A percentile compares a stretch with the other conserved stretches of the same genome.
phyloP scores from a whole-genome alignment of 441 rosid species.

The Raphanus hybrid region DNA sequence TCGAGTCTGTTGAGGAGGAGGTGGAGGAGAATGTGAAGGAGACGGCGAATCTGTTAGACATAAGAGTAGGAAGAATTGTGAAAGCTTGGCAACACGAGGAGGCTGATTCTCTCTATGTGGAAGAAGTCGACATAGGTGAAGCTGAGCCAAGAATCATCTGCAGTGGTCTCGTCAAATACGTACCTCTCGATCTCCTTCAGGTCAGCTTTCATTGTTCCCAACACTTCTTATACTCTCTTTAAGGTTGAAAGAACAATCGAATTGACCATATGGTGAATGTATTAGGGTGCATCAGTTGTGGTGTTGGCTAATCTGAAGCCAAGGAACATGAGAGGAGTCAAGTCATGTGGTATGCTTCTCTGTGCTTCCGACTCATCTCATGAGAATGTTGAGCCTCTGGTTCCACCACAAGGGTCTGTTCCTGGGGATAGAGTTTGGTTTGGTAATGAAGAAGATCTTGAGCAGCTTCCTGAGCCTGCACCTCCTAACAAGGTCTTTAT shows the following conservation, averaged over 20 bases:
- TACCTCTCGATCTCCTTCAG: conserved; percentile 69
- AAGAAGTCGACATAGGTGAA: conserved; percentile 88
- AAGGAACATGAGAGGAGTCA: conserved; percentile 92
- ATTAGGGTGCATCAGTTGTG: conserved; percentile 65
- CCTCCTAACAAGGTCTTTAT: conserved; percentile 70
- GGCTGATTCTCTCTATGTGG: conserved; percentile 88
- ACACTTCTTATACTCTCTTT: too few relatives aligned
- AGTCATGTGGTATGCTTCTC: conserved; percentile 87
- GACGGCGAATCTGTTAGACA: conserved; percentile 71
- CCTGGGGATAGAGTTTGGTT: conserved; percentile 93
- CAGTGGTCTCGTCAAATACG: conserved; percentile 86
- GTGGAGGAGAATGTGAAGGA: conserved; percentile 47
- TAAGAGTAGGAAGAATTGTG: conserved; percentile 75
- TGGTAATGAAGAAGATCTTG: conserved; percentile 59
- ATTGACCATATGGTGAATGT: not conserved
- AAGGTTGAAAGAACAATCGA: not conserved
- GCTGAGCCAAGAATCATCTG: conserved; percentile 78
- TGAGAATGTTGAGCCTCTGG: conserved; percentile 78
- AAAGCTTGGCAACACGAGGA: conserved; percentile 94
- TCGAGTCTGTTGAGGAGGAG: not conserved
- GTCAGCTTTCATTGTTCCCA: conserved; percentile 33
- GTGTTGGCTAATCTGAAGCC: conserved; percentile 90
- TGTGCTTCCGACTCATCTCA: conserved; percentile 86
- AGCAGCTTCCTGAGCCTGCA: conserved; percentile 63
- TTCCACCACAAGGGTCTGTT: conserved; percentile 69